phyloP scores from a whole-genome alignment of 1,284 basidiomycete species.

The Malassezia obtusa region DNA sequence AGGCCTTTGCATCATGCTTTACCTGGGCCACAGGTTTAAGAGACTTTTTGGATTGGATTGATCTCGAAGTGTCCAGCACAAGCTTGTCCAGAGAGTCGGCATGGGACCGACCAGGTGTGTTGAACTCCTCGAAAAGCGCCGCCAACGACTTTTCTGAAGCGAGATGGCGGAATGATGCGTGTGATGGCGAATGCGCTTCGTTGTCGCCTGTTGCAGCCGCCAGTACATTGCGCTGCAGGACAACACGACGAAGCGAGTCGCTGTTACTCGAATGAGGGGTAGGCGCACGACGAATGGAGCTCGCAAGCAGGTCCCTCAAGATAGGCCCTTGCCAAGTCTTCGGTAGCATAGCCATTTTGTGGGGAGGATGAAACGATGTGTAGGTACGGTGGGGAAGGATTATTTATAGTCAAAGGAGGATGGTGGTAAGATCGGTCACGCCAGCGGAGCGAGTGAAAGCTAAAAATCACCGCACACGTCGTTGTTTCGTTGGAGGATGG shows the following conservation, averaged over 20 bases:
- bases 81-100: neutral
- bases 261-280: constrained; percentile 4
- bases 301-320: constrained; percentile 6
- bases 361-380: too few relatives aligned
- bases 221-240: constrained; percentile 13
- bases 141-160: neutral
- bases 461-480: too few relatives aligned
- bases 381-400: too few relatives aligned
- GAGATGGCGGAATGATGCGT: neutral
- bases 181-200: neutral
- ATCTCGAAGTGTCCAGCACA: neutral
- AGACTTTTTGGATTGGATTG: neutral
- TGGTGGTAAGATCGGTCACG: neutral
- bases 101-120: neutral
- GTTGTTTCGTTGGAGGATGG: neutral
- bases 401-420: too few relatives aligned
- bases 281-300: constrained; percentile 10
- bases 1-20: neutral
- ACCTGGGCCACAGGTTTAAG: too few relatives aligned
- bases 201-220: neutral
- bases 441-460: neutral
- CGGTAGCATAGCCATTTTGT: constrained; percentile 4
- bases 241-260: constrained; percentile 15
- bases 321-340: constrained; percentile 6
- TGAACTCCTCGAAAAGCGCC: neutral